phyloP scores from a whole-genome alignment of 805 yeast genomes.

The Kodamaea nitidulidarum region DNA sequence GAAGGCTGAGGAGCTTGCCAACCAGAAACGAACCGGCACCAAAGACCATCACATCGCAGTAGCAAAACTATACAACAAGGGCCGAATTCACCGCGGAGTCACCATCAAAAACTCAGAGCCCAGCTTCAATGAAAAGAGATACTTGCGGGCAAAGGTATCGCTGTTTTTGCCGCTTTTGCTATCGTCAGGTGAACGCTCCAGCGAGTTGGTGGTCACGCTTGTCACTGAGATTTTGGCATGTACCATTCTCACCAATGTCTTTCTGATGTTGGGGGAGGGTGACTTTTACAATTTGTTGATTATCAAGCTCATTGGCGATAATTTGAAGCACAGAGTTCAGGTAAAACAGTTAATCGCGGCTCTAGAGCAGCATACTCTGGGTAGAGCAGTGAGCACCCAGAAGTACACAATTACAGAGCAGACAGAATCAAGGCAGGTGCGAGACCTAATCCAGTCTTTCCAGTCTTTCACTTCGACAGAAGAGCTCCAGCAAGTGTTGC shows the following conservation, averaged over 20 bases:
- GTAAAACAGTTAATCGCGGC: constrained; percentile 70
- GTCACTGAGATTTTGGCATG: constrained; percentile 61
- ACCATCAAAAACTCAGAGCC: constrained; percentile 32
- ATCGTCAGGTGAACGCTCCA: constrained; percentile 41
- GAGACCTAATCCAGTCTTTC: constrained; percentile 1
- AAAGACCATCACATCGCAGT: constrained; percentile 38
- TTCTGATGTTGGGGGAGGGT: constrained; percentile 59
- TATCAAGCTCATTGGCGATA: constrained; percentile 54
- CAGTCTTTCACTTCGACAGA: constrained; percentile 3
- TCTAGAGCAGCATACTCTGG: constrained; percentile 56
- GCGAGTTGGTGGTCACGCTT: constrained; percentile 47
- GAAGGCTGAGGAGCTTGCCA: constrained; percentile 34
- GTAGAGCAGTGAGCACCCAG: constrained; percentile 1
- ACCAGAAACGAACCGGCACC: constrained; percentile 9
- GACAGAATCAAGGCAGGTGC: constrained; percentile 6
- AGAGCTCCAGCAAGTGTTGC: constrained; percentile 11
- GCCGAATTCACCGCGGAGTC: constrained; percentile 56
- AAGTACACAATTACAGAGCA: constrained; percentile 11
- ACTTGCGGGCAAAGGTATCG: constrained; percentile 43
- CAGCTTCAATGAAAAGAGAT: constrained; percentile 41
- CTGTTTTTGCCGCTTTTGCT: constrained; percentile 49
- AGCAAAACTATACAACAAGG: constrained; percentile 45
- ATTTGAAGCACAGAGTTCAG: constrained; percentile 68
- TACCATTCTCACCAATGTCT: constrained; percentile 45
- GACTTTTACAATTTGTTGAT: constrained; percentile 73